A percentile compares a stretch with the other conserved stretches of the same genome.
phyloP scores from a whole-genome alignment of 352 stramenopile genomes.

The Elongisporangium undulatum region DNA sequence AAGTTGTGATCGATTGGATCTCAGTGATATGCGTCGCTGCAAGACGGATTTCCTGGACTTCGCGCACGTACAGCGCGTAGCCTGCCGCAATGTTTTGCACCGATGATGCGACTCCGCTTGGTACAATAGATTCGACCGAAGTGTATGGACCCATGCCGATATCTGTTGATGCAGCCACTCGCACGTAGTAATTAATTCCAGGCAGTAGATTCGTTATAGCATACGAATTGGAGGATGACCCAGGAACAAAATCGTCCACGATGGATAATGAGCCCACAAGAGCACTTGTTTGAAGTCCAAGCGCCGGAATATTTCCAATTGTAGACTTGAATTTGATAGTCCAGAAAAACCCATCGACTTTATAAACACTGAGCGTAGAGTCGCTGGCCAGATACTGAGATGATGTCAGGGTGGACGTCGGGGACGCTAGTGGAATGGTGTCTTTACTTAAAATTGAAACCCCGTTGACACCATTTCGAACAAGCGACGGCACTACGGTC shows the following conservation, averaged over 20 bases:
- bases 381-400: constrained; percentile 33
- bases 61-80: constrained; percentile 46
- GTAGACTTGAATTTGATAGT: constrained; percentile 79
- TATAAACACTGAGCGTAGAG: constrained; percentile 46
- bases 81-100: constrained; percentile 54
- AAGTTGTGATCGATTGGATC: constrained; percentile 62
- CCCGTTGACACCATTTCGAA: constrained; percentile 26
- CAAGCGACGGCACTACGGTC: constrained; percentile 23
- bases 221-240: constrained; percentile 46
- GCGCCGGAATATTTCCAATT: constrained; percentile 53
- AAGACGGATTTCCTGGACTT: constrained; percentile 68
- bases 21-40: constrained; percentile 65
- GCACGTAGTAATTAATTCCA: constrained; percentile 66
- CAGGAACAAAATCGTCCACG: constrained; percentile 28
- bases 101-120: constrained; percentile 35
- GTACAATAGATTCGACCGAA: constrained; percentile 23
- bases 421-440: constrained; percentile 48
- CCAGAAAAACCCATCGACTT: constrained; percentile 78
- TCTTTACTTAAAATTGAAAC: constrained; percentile 21
- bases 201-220: constrained; percentile 45
- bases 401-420: constrained; percentile 13
- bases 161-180: constrained; percentile 51
- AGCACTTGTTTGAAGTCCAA: constrained; percentile 20
- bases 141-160: constrained; percentile 52
- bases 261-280: constrained; percentile 17